Percentiles rank a stretch among this genome's conserved stretches.
Conservation (phyloP, 192 early-diverging fungal genomes). For the Backusella mclennaniae region DNA sequence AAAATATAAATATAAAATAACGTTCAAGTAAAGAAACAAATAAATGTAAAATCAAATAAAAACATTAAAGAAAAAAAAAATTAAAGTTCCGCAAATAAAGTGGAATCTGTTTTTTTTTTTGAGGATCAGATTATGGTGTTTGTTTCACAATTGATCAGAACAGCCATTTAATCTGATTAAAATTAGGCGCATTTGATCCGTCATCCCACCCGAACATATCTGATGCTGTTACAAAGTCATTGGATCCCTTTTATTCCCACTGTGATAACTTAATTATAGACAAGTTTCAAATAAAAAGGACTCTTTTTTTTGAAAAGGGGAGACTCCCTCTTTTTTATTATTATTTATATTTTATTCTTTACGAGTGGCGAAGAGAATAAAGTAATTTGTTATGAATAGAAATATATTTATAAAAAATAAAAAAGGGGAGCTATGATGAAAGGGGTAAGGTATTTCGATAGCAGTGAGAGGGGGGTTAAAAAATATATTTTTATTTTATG, state of each 20-base stretch:
- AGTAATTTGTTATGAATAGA: not conserved
- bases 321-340: not conserved
- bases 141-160: not conserved
- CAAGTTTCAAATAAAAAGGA: not conserved
- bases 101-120: not conserved
- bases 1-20: not conserved
- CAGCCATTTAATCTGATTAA: constrained; percentile 3
- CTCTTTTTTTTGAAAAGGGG: not conserved
- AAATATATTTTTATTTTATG: not conserved
- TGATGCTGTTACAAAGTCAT: not conserved
- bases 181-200: not conserved
- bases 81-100: not conserved
- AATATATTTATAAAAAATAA: not conserved
- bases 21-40: constrained; percentile 3
- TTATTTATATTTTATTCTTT: not conserved
- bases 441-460: not conserved
- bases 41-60: not conserved
- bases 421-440: not conserved
- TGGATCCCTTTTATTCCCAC: constrained; percentile 1
- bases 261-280: not conserved
- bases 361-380: not conserved
- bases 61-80: not conserved
- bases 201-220: not conserved
- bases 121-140: not conserved
- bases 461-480: not conserved